Evolutionary conservation across 495 filamentous ascomycete genomes (phyloP).

Genomic region (Hyaloscypha variabilis): DNA sequence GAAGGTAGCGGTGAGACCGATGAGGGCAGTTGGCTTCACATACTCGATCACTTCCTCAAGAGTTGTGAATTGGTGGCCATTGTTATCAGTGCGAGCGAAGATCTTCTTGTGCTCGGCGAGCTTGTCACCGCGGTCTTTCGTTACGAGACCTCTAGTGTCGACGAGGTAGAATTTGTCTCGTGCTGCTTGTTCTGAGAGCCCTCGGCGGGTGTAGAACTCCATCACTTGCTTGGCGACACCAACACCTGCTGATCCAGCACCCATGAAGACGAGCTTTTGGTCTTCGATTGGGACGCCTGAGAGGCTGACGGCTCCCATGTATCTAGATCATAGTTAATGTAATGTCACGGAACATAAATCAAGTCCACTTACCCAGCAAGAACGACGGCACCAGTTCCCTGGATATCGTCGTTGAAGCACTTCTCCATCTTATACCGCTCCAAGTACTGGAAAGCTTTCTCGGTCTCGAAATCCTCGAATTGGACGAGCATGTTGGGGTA

Average conservation of each 20-base stretch:
- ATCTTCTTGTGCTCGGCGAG: slow-evolving; percentile 97
- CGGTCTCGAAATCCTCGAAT: slow-evolving; percentile 98
- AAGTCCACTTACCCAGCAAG: slow-evolving; percentile 66
- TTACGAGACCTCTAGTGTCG: slow-evolving; percentile 95
- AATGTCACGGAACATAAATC: neutral
- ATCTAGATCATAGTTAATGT: slow-evolving; percentile 42
- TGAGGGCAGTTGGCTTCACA: slow-evolving; percentile 90
- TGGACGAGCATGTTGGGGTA: slow-evolving; percentile 95
- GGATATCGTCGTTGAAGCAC: slow-evolving; percentile 98
- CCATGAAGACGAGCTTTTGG: slow-evolving; percentile 94
- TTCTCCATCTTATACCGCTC: slow-evolving; percentile 84
- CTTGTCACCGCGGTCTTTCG: slow-evolving; percentile 89
- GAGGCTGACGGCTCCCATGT: slow-evolving; percentile 92
- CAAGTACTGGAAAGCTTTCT: slow-evolving; percentile 87
- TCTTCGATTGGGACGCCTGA: slow-evolving; percentile 84
- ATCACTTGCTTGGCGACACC: slow-evolving; percentile 97
- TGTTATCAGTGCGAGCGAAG: slow-evolving; percentile 91
- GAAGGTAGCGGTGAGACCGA: slow-evolving; percentile 92
- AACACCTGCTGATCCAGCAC: slow-evolving; percentile 92
- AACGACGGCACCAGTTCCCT: slow-evolving; percentile 96
- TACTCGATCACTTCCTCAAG: slow-evolving; percentile 91
- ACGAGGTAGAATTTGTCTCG: slow-evolving; percentile 94
- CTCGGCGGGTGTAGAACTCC: slow-evolving; percentile 91
- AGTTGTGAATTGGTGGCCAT: slow-evolving; percentile 86
- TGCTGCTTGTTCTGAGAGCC: slow-evolving; percentile 90